Evolutionary conservation across 2,329 filamentous ascomycete genomes (phyloP).

Genomic region (Dactylellina haptotyla): DNA sequence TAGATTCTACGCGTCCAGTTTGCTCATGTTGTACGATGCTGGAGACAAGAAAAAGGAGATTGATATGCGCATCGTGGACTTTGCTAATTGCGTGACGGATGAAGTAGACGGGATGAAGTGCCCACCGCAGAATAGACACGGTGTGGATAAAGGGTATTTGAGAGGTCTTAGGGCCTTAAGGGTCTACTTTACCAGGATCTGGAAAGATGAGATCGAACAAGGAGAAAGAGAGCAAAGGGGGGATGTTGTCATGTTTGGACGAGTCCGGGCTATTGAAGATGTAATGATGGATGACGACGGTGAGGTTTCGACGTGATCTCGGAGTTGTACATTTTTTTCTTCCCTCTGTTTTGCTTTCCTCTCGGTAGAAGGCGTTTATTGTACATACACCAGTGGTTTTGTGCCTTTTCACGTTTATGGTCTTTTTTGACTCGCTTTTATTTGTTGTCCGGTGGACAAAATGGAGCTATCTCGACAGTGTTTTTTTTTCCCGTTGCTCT

Average conservation of each 20-base stretch:
- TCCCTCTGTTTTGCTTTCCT: not conserved
- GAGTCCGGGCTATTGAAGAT: conserved; percentile 58
- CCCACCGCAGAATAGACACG: conserved; percentile 80
- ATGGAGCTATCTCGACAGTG: conserved; percentile 26
- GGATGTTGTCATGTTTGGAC: conserved; percentile 60
- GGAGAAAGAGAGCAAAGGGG: conserved; percentile 64
- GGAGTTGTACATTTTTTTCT: conserved; percentile 18
- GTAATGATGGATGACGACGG: conserved; percentile 57
- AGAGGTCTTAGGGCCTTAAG: conserved; percentile 81
- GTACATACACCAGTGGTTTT: not conserved
- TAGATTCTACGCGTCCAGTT: conserved; percentile 92
- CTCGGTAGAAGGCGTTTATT: not conserved
- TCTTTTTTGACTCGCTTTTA: not conserved
- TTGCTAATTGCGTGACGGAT: conserved; percentile 94
- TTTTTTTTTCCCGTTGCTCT: conserved; percentile 27
- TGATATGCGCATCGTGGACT: conserved; percentile 97
- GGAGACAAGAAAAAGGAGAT: conserved; percentile 70
- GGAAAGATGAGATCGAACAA: conserved; percentile 74
- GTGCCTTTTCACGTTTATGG: too few species aligned
- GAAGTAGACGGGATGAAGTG: conserved; percentile 75
- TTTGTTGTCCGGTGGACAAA: conserved; percentile 35
- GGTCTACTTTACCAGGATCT: conserved; percentile 86
- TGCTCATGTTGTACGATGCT: conserved; percentile 97
- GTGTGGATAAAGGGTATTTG: conserved; percentile 88
- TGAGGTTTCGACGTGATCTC: conserved; percentile 57